These are phyloP conservation scores for Suillus clintonianus DNA, from an alignment of 768 basidiomycete species.

Conservation along the genomic window DNA sequence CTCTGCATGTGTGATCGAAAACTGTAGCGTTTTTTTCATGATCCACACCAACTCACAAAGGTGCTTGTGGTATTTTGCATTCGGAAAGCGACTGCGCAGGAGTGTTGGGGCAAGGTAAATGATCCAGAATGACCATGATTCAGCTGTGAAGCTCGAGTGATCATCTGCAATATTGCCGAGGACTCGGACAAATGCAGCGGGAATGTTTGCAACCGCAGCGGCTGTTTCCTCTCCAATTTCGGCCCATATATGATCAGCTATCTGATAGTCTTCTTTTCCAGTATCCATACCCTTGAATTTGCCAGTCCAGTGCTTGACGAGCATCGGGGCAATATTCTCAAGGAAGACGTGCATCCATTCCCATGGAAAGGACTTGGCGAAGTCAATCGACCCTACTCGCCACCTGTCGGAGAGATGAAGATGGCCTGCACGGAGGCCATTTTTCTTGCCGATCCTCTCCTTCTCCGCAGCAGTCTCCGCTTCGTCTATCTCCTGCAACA, in stretches of 20 bases:
- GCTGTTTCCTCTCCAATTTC: slow-evolving; percentile 37
- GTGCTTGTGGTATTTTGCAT: slow-evolving; percentile 16
- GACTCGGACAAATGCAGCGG: slow-evolving; percentile 31
- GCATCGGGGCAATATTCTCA: slow-evolving; percentile 44
- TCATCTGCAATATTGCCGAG: slow-evolving; percentile 35
- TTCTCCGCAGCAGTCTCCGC: slow-evolving; percentile 20
- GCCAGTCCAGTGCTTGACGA: slow-evolving; percentile 42
- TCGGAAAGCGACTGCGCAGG: slow-evolving; percentile 8
- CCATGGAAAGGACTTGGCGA: slow-evolving; percentile 43
- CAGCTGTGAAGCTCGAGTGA: slow-evolving; percentile 9
- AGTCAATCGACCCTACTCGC: slow-evolving; percentile 32
- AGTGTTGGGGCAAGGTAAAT: slow-evolving; percentile 19
- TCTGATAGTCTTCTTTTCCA: slow-evolving; percentile 29
- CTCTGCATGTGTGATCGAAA: background rate
- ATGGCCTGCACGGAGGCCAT: slow-evolving; percentile 26
- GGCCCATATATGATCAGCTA: slow-evolving; percentile 38
- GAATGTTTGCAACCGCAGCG: slow-evolving; percentile 20
- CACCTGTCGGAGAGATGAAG: slow-evolving; percentile 23
- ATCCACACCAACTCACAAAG: slow-evolving; percentile 5
- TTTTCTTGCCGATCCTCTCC: slow-evolving; percentile 25
- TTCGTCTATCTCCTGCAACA: slow-evolving; percentile 24
- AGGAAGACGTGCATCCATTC: slow-evolving; percentile 54
- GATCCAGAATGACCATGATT: slow-evolving; percentile 24
- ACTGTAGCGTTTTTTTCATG: slow-evolving; percentile 10
- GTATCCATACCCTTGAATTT: slow-evolving; percentile 41